Conservation (phyloP, 306 rosid genomes). For the Psophocarpus tetragonolobus region DNA sequence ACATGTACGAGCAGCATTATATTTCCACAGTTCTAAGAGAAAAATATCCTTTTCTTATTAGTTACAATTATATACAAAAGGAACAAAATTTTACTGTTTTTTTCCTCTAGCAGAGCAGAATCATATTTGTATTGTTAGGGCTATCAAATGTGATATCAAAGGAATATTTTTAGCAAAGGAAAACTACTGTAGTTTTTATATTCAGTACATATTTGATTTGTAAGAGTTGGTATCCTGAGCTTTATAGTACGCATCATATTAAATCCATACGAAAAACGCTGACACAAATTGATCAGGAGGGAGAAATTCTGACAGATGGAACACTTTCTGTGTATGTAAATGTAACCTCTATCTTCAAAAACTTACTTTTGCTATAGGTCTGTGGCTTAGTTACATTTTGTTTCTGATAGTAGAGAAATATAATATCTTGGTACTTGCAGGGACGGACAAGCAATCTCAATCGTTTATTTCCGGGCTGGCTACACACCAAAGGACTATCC, state of each 20-base stretch:
- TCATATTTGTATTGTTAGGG: slow-evolving; percentile 2
- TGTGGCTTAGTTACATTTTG: slow-evolving; percentile 22
- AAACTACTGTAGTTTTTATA: background rate
- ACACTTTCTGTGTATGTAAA: slow-evolving; percentile 81
- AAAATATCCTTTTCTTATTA: slow-evolving; percentile 73
- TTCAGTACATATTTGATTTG: background rate
- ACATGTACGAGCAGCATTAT: slow-evolving; percentile 95
- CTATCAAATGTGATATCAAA: slow-evolving; percentile 1
- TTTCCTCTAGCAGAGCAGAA: slow-evolving; percentile 8
- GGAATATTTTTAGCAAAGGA: background rate
- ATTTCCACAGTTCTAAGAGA: slow-evolving; percentile 63
- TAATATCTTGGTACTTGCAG: slow-evolving; percentile 50
- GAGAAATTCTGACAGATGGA: slow-evolving; percentile 79
- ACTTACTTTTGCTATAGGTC: slow-evolving; percentile 5
- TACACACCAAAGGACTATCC: slow-evolving; percentile 88
- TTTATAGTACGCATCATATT: slow-evolving; percentile 61
- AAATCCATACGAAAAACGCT: slow-evolving; percentile 69
- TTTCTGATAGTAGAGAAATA: slow-evolving; percentile 29
- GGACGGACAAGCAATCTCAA: slow-evolving; percentile 64
- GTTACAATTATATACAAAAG: background rate
- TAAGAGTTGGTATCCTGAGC: slow-evolving; percentile 50
- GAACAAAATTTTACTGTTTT: too few relatives aligned
- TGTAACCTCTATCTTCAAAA: slow-evolving; percentile 39
- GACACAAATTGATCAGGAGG: slow-evolving; percentile 77
- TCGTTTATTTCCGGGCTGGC: slow-evolving; percentile 85